A percentile compares a stretch with the other conserved stretches of the same genome.
Conservation (phyloP, 176 grass and related monocot species). For the Phyllostachys edulis region DNA sequence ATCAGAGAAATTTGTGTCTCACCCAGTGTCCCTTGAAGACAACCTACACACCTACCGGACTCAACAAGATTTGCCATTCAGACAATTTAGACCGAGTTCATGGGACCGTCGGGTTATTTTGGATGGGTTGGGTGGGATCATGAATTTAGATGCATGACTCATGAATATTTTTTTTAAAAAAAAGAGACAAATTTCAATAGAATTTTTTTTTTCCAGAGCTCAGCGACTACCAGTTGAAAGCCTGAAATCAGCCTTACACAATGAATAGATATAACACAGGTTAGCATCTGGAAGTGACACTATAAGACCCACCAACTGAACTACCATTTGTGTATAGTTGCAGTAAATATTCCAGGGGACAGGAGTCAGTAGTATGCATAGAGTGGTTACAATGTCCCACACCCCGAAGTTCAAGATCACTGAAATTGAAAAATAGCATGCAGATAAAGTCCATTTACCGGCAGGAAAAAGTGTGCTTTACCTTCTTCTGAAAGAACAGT, state of each 20-base stretch:
- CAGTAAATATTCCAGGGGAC: background rate
- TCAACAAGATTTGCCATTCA: background rate
- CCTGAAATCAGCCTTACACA: background rate
- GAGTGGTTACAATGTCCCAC: background rate
- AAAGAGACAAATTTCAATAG: background rate
- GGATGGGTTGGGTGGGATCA: no score
- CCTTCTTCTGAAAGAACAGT: constrained; percentile 85
- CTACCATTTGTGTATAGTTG: no score
- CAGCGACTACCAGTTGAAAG: background rate
- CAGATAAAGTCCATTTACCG: background rate
- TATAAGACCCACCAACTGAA: background rate
- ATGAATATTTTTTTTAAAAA: background rate
- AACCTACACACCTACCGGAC: background rate
- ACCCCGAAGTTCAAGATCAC: background rate
- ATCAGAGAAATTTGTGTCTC: background rate
- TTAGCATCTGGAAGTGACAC: background rate
- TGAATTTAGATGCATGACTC: background rate
- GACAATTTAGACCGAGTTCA: background rate
- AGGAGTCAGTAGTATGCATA: background rate
- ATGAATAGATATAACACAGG: background rate
- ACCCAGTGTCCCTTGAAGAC: constrained; percentile 1
- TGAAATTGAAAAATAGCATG: background rate
- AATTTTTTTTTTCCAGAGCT: background rate
- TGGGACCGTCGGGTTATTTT: background rate
- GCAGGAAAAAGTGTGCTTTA: constrained; percentile 11